Conservation (phyloP, 257 asterid species). For the Dorcoceras hygrometricum region DNA sequence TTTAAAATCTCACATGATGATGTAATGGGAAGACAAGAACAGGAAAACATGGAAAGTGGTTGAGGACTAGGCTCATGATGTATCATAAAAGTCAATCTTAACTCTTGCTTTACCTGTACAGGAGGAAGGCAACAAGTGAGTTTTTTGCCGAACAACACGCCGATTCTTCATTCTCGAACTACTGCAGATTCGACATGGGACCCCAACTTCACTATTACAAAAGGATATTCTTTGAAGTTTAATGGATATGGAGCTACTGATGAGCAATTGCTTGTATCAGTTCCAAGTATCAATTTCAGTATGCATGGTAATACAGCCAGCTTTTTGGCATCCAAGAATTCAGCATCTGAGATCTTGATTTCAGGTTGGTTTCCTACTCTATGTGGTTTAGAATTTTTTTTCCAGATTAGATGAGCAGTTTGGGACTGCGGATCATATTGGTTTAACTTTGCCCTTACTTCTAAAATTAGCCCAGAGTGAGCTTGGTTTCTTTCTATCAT, state of each 20-base stretch:
- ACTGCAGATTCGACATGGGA: conserved; percentile 48
- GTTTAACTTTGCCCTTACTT: not conserved
- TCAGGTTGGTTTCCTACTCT: conserved; percentile 47
- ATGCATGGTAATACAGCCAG: conserved; percentile 38
- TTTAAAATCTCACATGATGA: conserved; percentile 19
- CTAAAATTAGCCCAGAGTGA: not conserved
- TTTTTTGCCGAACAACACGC: conserved; percentile 43
- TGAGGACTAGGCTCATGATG: not conserved
- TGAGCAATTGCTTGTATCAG: conserved; percentile 37
- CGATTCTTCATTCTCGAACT: conserved; percentile 30
- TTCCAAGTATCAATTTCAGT: conserved; percentile 36
- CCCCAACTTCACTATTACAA: conserved; percentile 65
- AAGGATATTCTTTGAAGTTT: conserved; percentile 38
- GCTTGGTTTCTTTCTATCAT: not conserved
- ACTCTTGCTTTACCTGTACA: conserved; percentile 21
- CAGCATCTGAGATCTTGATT: conserved; percentile 29
- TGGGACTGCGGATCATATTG: not conserved
- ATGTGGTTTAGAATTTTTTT: not conserved
- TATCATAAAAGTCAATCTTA: not conserved
- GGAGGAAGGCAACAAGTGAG: conserved; percentile 58
- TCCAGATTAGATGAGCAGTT: not conserved
- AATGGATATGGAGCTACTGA: conserved; percentile 35
- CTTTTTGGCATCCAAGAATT: conserved; percentile 17
- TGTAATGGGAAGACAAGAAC: conserved; percentile 10
- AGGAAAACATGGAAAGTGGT: not conserved